phyloP scores from a whole-genome alignment of 345 rosid species.

The Isatis tinctoria region DNA sequence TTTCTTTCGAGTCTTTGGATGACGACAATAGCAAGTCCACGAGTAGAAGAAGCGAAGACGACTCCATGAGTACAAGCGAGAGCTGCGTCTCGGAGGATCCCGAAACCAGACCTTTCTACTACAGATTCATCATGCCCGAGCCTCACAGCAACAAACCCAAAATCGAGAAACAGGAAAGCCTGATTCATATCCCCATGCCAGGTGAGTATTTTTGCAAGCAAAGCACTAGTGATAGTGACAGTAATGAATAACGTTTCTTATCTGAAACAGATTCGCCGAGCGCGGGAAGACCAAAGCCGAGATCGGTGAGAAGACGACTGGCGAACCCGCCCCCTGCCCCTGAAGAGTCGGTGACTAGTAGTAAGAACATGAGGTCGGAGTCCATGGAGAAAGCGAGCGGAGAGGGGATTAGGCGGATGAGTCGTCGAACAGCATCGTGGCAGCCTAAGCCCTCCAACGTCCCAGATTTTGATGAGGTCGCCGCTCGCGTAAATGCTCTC shows the following conservation, averaged over 20 bases:
- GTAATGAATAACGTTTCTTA: background rate
- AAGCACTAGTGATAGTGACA: background rate
- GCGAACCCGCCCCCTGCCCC: slow-evolving; percentile 28
- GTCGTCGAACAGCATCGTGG: slow-evolving; percentile 31
- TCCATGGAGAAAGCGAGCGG: slow-evolving; percentile 20
- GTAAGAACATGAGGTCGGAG: slow-evolving; percentile 16
- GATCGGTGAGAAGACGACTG: slow-evolving; percentile 54
- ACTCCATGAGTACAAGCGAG: slow-evolving; percentile 24
- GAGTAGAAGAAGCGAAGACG: slow-evolving; percentile 47
- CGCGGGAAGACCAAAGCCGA: slow-evolving; percentile 52
- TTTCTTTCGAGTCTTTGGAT: slow-evolving; percentile 12
- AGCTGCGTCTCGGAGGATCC: slow-evolving; percentile 41
- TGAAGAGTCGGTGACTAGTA: background rate
- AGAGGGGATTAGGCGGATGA: slow-evolving; percentile 10
- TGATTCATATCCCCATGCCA: background rate
- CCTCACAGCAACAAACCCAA: slow-evolving; percentile 44
- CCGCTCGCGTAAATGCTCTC: slow-evolving; percentile 33
- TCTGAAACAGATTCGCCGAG: slow-evolving; percentile 10
- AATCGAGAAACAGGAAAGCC: slow-evolving; percentile 32
- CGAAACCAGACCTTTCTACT: slow-evolving; percentile 34
- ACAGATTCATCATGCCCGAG: slow-evolving; percentile 45
- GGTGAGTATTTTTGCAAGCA: background rate
- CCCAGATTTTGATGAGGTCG: slow-evolving; percentile 31
- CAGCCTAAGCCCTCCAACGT: slow-evolving; percentile 9
- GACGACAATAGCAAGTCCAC: slow-evolving; percentile 18